A percentile compares a stretch with the other conserved stretches of the same genome.
phyloP scores from a whole-genome alignment of 805 yeast genomes.

The Lipomyces mesembrius region DNA sequence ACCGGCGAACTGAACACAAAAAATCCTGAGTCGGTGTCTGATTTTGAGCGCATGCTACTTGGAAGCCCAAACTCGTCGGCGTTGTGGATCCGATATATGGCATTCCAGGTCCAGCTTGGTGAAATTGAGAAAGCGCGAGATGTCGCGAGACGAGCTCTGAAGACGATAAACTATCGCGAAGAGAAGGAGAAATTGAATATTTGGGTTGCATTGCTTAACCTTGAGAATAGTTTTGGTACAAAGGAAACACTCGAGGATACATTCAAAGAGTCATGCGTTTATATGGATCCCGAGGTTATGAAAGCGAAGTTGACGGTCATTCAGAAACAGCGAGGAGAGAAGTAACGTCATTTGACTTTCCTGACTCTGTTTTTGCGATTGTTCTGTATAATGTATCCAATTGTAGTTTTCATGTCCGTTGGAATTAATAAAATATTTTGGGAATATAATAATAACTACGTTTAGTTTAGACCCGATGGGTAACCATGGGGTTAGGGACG shows the following conservation, averaged over 20 bases:
- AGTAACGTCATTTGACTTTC: not conserved
- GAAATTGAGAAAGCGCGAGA: conserved; percentile 95
- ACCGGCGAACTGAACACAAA: conserved; percentile 83
- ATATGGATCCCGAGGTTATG: conserved; percentile 74
- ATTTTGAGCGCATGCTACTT: conserved; percentile 87
- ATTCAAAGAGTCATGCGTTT: conserved; percentile 84
- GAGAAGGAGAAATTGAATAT: conserved; percentile 91
- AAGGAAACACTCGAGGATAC: conserved; percentile 78
- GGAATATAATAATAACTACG: not conserved
- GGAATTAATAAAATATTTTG: not conserved
- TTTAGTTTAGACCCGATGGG: no score
- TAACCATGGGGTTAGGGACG: not conserved
- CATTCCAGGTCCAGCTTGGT: conserved; percentile 92
- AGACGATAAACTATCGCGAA: conserved; percentile 85
- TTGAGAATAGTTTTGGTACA: conserved; percentile 92
- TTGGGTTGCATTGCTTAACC: conserved; percentile 92
- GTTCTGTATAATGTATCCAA: not conserved
- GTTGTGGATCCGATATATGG: conserved; percentile 97
- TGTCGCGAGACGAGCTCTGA: conserved; percentile 88
- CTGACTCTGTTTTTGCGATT: not conserved
- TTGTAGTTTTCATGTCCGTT: not conserved
- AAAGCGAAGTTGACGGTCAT: conserved; percentile 23
- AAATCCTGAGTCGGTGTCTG: conserved; percentile 89
- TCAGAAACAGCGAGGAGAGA: conserved; percentile 26
- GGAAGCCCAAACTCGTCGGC: conserved; percentile 94